Percentiles rank a stretch among this genome's conserved stretches.
phyloP scores from a whole-genome alignment of 2,329 filamentous ascomycete species.

The Colletotrichum karsti region DNA sequence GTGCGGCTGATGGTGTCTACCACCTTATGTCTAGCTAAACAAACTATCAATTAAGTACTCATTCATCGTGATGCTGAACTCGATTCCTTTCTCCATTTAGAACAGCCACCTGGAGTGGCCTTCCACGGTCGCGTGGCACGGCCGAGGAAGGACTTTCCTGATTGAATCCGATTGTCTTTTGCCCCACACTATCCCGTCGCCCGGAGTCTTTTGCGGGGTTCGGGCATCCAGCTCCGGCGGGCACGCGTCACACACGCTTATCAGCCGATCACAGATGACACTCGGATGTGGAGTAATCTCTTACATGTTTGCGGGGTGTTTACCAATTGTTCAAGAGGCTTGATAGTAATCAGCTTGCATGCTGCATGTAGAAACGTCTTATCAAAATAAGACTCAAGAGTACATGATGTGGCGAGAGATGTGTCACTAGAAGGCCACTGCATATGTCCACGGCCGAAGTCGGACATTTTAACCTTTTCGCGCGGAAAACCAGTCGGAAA shows the following conservation, averaged over 20 bases:
- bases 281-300: not conserved
- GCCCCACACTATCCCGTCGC: not conserved
- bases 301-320: not conserved
- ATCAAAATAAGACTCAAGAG: too few relatives aligned
- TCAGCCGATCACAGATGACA: not conserved
- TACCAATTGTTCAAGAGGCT: too few relatives aligned
- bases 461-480: too few relatives aligned
- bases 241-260: not conserved
- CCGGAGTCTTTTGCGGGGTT: not conserved
- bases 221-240: not conserved
- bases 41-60: not conserved
- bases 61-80: not conserved
- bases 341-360: too few relatives aligned
- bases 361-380: not conserved
- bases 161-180: not conserved
- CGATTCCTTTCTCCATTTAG: not conserved
- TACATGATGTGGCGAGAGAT: too few relatives aligned
- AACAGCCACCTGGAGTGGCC: not conserved
- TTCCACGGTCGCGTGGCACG: not conserved
- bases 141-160: not conserved
- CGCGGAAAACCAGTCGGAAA: too few relatives aligned
- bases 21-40: not conserved
- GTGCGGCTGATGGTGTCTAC: not conserved
- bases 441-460: too few relatives aligned
- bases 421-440: too few relatives aligned